Percentiles rank a stretch among this genome's conserved stretches.
Evolutionary conservation across 2,329 filamentous ascomycete genomes (phyloP).

Genomic region (Cladorrhinum sp.): DNA sequence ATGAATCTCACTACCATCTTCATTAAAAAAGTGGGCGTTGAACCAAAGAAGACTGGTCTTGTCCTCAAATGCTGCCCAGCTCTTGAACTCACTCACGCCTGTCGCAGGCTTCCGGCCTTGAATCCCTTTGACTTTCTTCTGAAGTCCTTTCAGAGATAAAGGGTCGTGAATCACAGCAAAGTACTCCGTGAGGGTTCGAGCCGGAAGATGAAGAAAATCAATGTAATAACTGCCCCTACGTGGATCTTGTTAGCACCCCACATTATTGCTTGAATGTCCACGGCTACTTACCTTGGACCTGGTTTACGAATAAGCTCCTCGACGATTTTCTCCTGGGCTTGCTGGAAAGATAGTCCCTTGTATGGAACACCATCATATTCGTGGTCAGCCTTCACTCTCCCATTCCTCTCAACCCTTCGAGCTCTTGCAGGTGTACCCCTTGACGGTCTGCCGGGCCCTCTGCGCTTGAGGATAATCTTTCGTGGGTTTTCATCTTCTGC

Average conservation of each 20-base stretch:
- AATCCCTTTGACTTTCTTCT: conserved; percentile 72
- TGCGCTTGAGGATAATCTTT: conserved; percentile 27
- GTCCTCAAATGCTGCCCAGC: conserved; percentile 78
- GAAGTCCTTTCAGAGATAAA: conserved; percentile 71
- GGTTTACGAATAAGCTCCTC: conserved; percentile 68
- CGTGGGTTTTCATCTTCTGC: conserved; percentile 27
- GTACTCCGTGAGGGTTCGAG: conserved; percentile 76
- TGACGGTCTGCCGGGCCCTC: conserved; percentile 34
- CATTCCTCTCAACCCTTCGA: conserved; percentile 29
- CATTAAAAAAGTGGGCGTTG: conserved; percentile 87
- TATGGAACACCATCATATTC: conserved; percentile 60
- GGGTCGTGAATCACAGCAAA: conserved; percentile 81
- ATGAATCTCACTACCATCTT: conserved; percentile 84
- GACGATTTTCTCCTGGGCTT: conserved; percentile 82
- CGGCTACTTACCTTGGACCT: conserved; percentile 56
- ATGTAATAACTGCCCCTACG: conserved; percentile 66
- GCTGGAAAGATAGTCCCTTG: conserved; percentile 72
- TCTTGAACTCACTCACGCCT: conserved; percentile 67
- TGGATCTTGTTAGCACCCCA: conserved; percentile 23
- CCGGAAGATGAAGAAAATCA: conserved; percentile 75
- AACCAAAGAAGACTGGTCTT: conserved; percentile 79
- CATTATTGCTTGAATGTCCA: not conserved
- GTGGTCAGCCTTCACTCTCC: conserved; percentile 44
- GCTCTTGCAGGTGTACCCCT: conserved; percentile 35
- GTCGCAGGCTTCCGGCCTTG: conserved; percentile 65